Conservation (phyloP, 2,329 filamentous ascomycete genomes). For the Tolypocladium amazonense region DNA sequence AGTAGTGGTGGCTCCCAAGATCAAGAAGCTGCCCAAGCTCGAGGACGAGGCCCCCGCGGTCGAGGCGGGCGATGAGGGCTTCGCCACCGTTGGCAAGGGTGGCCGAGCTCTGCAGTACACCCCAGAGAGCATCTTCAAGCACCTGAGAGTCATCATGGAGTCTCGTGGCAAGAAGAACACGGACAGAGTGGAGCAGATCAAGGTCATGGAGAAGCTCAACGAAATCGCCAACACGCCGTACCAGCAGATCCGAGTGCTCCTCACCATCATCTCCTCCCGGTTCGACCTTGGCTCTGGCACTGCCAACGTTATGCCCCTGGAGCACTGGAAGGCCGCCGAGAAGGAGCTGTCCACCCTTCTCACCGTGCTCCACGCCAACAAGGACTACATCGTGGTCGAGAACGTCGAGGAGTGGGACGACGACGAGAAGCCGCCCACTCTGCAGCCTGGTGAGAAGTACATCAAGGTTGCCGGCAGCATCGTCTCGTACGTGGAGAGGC, state of each 20-base stretch:
- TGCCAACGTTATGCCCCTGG: conserved; percentile 75
- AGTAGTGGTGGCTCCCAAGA: conserved; percentile 36
- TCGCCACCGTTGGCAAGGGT: conserved; percentile 78
- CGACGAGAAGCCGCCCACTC: conserved; percentile 80
- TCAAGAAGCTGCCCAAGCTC: conserved; percentile 20
- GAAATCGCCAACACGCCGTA: conserved; percentile 87
- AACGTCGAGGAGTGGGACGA: conserved; percentile 97
- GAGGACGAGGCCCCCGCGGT: conserved; percentile 38
- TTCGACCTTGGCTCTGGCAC: conserved; percentile 82
- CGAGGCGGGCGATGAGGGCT: conserved; percentile 72
- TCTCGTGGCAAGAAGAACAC: conserved; percentile 98
- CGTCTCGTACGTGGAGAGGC: conserved; percentile 85
- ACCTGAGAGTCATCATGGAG: conserved; percentile 85
- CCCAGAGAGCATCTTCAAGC: conserved; percentile 95
- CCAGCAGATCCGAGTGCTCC: conserved; percentile 83
- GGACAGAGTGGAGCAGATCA: conserved; percentile 87
- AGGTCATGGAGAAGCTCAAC: conserved; percentile 89
- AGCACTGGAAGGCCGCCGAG: conserved; percentile 94
- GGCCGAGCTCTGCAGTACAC: conserved; percentile 88
- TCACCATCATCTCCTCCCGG: conserved; percentile 84
- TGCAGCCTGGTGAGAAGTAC: conserved; percentile 64
- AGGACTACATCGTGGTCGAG: conserved; percentile 78
- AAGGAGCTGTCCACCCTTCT: conserved; percentile 74
- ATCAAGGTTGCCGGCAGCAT: conserved; percentile 91
- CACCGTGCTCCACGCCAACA: conserved; percentile 66